A percentile compares a stretch with the other conserved stretches of the same genome.
Conservation (phyloP, 2,329 filamentous ascomycete species). For the Claviceps sp. region DNA sequence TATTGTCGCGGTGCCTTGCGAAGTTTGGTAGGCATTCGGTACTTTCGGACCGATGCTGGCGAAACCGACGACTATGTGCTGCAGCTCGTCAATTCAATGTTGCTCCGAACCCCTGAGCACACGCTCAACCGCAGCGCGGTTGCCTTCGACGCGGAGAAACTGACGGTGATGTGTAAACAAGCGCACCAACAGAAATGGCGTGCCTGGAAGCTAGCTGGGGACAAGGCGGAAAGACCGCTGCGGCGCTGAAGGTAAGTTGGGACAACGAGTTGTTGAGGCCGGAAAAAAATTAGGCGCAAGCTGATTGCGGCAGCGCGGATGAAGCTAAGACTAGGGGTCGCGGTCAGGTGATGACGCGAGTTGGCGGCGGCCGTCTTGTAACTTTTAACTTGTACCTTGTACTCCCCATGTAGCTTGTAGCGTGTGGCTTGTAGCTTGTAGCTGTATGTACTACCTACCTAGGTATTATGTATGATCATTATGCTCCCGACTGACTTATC, state of each 20-base stretch:
- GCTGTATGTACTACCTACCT: no score
- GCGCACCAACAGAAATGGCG: neutral
- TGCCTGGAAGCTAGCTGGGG: neutral
- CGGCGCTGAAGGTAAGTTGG: neutral
- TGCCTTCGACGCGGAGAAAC: no score
- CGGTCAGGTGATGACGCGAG: constrained; percentile 6
- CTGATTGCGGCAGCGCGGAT: neutral
- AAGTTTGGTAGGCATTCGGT: neutral
- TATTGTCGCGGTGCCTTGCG: neutral
- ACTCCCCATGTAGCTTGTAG: no score
- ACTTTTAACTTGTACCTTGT: no score
- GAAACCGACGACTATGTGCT: neutral
- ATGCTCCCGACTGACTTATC: no score
- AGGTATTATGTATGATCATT: no score
- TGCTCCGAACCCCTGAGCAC: neutral
- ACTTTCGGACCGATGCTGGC: neutral
- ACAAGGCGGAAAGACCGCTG: neutral
- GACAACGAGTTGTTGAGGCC: neutral
- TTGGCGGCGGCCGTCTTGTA: neutral
- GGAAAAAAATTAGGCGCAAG: neutral
- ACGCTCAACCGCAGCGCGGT: neutral
- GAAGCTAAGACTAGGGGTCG: constrained; percentile 1
- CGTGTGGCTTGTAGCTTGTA: no score
- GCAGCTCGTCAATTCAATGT: neutral
- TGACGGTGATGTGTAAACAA: neutral